These are phyloP conservation scores for Mesembryanthemum crystallinum DNA, from an alignment of 148 eudicot genomes.

Conservation along the genomic window DNA sequence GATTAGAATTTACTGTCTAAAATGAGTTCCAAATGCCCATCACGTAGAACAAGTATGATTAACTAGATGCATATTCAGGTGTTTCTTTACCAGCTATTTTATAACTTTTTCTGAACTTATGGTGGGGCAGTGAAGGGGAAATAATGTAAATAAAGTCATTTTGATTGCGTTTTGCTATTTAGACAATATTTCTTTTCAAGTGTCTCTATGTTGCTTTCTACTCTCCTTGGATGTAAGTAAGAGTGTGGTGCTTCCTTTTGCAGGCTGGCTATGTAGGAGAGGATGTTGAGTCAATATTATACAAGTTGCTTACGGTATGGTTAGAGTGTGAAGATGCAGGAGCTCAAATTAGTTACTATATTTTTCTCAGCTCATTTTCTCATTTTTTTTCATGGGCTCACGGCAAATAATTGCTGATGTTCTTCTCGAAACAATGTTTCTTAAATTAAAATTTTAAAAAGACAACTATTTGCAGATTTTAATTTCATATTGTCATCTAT, in stretches of 20 bases:
- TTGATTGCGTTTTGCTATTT: background rate
- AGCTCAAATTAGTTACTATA: background rate
- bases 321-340: background rate
- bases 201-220: background rate
- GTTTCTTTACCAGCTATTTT: background rate
- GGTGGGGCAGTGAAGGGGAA: background rate
- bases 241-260: slow-evolving; percentile 21
- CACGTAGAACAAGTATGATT: background rate
- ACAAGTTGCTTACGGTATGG: slow-evolving; percentile 74
- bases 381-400: background rate
- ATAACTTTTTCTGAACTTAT: background rate
- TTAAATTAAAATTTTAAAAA: no score
- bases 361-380: background rate
- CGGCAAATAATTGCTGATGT: no score
- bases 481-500: background rate
- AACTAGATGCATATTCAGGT: background rate
- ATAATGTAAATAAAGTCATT: background rate
- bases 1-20: background rate
- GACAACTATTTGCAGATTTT: no score
- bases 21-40: background rate
- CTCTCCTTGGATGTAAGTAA: slow-evolving; percentile 6
- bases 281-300: slow-evolving; percentile 91
- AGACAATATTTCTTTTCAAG: background rate
- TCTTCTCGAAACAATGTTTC: no score
- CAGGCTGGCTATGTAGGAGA: slow-evolving; percentile 99